phyloP scores from a whole-genome alignment of 371 early-diverging fungal genomes.

The Dichotomocladium elegans region DNA sequence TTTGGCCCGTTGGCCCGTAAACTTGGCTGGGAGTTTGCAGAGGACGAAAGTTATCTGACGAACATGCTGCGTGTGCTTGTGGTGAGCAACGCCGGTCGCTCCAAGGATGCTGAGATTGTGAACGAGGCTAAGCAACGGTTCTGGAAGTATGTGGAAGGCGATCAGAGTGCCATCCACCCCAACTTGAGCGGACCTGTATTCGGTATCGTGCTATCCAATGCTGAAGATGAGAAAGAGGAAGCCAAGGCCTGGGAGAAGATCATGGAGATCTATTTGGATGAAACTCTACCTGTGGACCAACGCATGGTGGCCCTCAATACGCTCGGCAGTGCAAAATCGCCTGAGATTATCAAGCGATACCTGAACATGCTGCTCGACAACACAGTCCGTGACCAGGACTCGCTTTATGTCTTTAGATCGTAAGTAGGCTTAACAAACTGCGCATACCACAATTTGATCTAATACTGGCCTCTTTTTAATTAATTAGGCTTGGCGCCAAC shows the following conservation, averaged over 20 bases:
- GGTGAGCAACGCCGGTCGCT: constrained; percentile 38
- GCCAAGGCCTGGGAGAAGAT: constrained; percentile 62
- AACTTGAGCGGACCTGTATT: constrained; percentile 83
- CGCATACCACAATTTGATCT: neutral
- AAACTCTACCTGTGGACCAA: constrained; percentile 65
- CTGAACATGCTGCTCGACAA: constrained; percentile 68
- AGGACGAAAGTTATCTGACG: constrained; percentile 46
- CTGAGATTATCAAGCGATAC: constrained; percentile 52
- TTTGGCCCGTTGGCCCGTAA: constrained; percentile 54
- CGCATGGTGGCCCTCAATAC: constrained; percentile 73
- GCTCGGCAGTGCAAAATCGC: constrained; percentile 68
- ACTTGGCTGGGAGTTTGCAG: constrained; percentile 59
- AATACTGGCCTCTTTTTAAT: no score
- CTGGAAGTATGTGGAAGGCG: constrained; percentile 38
- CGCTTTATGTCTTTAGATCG: constrained; percentile 56
- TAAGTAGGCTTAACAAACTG: constrained; percentile 5
- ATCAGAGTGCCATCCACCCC: constrained; percentile 66
- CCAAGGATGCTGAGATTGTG: constrained; percentile 29
- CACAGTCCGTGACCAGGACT: constrained; percentile 82
- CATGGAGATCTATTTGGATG: constrained; percentile 69
- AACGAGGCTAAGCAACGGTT: constrained; percentile 44
- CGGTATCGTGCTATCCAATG: constrained; percentile 66
- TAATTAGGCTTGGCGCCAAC: constrained; percentile 48
- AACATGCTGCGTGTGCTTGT: constrained; percentile 44
- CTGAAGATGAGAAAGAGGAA: constrained; percentile 62